These are phyloP conservation scores for Lipomyces starkeyi DNA, from an alignment of 805 yeast species.

Conservation along the genomic window DNA sequence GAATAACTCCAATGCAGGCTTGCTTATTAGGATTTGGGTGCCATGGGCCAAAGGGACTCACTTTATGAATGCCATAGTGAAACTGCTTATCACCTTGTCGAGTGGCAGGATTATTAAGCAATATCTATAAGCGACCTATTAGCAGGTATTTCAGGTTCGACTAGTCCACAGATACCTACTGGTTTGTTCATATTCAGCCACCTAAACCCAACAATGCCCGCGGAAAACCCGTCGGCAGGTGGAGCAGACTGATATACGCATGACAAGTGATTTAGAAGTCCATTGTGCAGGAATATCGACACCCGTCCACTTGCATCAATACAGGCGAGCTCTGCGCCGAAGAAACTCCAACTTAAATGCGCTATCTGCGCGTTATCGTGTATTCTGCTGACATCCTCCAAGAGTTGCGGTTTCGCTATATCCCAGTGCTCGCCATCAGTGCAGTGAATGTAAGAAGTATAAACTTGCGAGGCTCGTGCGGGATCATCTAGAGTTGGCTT, in stretches of 20 bases:
- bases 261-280: constrained; percentile 40
- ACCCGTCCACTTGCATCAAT: constrained; percentile 74
- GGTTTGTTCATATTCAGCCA: constrained; percentile 82
- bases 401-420: constrained; percentile 61
- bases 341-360: constrained; percentile 73
- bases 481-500: neutral
- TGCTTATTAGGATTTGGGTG: constrained; percentile 74
- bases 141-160: constrained; percentile 55
- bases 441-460: constrained; percentile 57
- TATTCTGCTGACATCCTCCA: constrained; percentile 40
- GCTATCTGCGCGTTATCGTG: constrained; percentile 35
- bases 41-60: constrained; percentile 62
- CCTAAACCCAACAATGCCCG: constrained; percentile 56
- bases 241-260: constrained; percentile 38
- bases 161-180: constrained; percentile 53
- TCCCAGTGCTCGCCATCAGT: constrained; percentile 81
- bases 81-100: constrained; percentile 44
- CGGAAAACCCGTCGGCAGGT: constrained; percentile 34
- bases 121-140: constrained; percentile 13
- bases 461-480: constrained; percentile 15
- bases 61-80: constrained; percentile 64
- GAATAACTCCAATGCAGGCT: constrained; percentile 70
- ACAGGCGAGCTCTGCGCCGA: constrained; percentile 81
- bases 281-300: constrained; percentile 52
- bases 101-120: constrained; percentile 32